A percentile compares a stretch with the other conserved stretches of the same genome.
These are phyloP conservation scores for Lactarius tabidus DNA, from an alignment of 768 basidiomycete genomes.

Conservation along the genomic window DNA sequence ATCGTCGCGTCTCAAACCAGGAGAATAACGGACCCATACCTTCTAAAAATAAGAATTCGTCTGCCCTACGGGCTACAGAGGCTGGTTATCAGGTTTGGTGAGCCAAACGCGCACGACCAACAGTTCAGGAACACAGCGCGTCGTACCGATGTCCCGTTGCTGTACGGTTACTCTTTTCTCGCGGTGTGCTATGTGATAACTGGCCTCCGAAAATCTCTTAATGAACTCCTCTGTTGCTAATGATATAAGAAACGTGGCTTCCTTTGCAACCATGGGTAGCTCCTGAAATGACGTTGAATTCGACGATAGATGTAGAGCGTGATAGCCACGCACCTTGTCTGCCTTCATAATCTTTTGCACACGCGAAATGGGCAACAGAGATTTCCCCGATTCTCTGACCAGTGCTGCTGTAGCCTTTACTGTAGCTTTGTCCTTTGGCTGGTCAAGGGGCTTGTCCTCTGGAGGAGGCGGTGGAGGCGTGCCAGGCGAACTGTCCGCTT, in stretches of 20 bases:
- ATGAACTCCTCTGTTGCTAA: conserved; percentile 89
- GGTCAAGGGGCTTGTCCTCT: neutral
- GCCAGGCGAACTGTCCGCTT: neutral
- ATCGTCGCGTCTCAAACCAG: neutral
- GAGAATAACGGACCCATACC: conserved; percentile 40
- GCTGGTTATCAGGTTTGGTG: conserved; percentile 36
- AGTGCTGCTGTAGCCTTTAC: conserved; percentile 22
- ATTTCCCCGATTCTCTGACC: conserved; percentile 54
- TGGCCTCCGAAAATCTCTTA: conserved; percentile 64
- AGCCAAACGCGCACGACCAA: neutral
- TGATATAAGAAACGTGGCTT: conserved; percentile 75
- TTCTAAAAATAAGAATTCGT: conserved; percentile 77
- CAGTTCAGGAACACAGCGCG: neutral
- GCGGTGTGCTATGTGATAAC: conserved; percentile 61
- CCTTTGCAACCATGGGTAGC: conserved; percentile 68
- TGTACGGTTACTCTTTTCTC: conserved; percentile 76
- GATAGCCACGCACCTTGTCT: conserved; percentile 55
- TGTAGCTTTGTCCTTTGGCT: conserved; percentile 19
- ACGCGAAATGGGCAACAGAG: conserved; percentile 67
- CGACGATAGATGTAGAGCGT: neutral
- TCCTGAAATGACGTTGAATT: conserved; percentile 45
- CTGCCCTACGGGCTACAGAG: conserved; percentile 56
- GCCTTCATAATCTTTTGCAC: conserved; percentile 85
- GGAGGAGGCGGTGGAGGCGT: conserved; percentile 1
- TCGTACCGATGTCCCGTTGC: conserved; percentile 73